Base-by-base conservation (phyloP, 257 asterid genomes). In the Jasminum sambac region DNA sequence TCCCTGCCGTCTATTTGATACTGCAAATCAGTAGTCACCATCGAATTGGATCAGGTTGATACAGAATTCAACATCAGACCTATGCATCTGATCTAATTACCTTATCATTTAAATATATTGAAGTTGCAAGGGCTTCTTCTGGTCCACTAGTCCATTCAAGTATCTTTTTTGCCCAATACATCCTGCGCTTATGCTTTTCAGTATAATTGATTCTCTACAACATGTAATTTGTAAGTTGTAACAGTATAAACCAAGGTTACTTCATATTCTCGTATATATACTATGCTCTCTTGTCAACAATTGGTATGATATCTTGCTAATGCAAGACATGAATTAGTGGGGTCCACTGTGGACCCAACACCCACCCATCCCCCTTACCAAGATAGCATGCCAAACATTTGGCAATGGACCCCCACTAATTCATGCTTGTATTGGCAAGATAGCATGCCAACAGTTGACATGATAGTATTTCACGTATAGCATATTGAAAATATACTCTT, bases 91-190 rank as follows among this genome's bases (percentile, higher is more conserved):
- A n/a, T 24, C 59, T 37, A 0, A 63, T 68, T 71, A 88, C 98
- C 92, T 84, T 93, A 83, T 94, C 96, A 58, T 95, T 95, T 76
- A 95, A 88, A 84, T 81, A 80, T 72, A 91, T 78, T 44, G 98
- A 70, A 38, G 74, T 82, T 19, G 96, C 88, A 67, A 95, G 90
- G 78, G 99, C 98, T 87, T 95, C 99, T 76, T 85, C 96, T 25
- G 99, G 98, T 23, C 93, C 90, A 73, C 46, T 84, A 63, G 96
- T 91, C 99, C 99, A 95, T 76, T 95, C 98, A 11, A 95, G 95
- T 70, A 95, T 95, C 89, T 95, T 95, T 79, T 95, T 95, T 2
- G 96, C 99, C 99, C 99, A 95, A 80, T 95, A 95, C 99, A 95
- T 95, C 87, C 99, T 95, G 85, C 83, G 79, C 5, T 59, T 70